A percentile compares a stretch with the other conserved stretches of the same genome.
Conservation (phyloP, 2,329 filamentous ascomycete genomes). For the Tolypocladium pustulatum region DNA sequence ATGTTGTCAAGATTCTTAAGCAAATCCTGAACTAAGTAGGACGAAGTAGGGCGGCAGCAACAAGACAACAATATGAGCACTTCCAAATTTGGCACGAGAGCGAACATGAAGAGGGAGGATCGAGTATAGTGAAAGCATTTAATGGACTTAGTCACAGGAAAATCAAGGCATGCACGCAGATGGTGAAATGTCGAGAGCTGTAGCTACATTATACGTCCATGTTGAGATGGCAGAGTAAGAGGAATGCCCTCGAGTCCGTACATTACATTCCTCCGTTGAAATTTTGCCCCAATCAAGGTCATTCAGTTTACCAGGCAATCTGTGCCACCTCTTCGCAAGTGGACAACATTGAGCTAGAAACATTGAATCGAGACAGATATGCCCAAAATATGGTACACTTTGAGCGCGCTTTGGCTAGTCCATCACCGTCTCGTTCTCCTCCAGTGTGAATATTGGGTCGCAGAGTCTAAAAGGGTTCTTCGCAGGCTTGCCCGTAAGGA, state of each 20-base stretch:
- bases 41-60: not conserved
- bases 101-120: not conserved
- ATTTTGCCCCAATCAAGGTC: not conserved
- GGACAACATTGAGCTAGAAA: no score
- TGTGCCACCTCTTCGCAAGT: not conserved
- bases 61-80: not conserved
- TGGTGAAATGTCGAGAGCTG: not conserved
- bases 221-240: not conserved
- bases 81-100: not conserved
- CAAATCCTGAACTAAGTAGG: conserved; percentile 1
- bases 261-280: not conserved
- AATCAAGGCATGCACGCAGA: no score
- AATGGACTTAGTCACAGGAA: no score
- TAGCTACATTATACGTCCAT: not conserved
- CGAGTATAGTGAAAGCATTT: no score
- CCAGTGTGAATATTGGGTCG: not conserved
- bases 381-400: no score
- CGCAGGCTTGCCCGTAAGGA: not conserved
- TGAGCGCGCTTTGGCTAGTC: no score
- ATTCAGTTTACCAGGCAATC: not conserved
- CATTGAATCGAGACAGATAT: no score
- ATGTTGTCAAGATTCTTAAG: conserved; percentile 23
- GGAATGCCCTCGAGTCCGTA: not conserved
- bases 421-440: no score
- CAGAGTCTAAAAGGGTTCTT: not conserved